Evolutionary conservation across 805 yeast genomes (phyloP).

Genomic region (Tetrapisispora phaffii): DNA sequence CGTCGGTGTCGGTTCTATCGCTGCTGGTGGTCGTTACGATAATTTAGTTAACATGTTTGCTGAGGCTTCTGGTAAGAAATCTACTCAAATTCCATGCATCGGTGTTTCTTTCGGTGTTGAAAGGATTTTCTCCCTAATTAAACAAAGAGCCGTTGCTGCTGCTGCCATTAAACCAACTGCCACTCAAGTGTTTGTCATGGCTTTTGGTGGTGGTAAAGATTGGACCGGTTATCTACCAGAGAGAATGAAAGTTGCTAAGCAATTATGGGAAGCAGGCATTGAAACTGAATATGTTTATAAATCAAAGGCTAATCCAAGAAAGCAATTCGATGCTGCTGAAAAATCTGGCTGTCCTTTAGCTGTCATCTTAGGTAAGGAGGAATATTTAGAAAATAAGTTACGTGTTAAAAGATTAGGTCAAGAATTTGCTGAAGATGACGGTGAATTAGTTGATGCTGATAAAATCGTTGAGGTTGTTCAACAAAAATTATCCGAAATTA

Average conservation of each 20-base stretch:
- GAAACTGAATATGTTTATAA: constrained; percentile 89
- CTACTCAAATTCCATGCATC: constrained; percentile 83
- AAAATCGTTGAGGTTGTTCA: constrained; percentile 48
- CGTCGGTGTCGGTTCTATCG: constrained; percentile 97
- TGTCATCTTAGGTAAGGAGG: constrained; percentile 93
- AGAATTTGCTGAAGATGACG: constrained; percentile 80
- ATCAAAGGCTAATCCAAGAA: constrained; percentile 86
- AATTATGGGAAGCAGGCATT: constrained; percentile 80
- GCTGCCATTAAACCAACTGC: constrained; percentile 67
- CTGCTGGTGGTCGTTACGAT: constrained; percentile 98
- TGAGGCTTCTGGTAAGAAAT: constrained; percentile 68
- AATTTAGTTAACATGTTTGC: constrained; percentile 94
- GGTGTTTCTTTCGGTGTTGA: constrained; percentile 97
- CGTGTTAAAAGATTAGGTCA: constrained; percentile 85
- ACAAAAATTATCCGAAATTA: constrained; percentile 42
- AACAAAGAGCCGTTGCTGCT: constrained; percentile 56
- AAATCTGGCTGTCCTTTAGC: constrained; percentile 84
- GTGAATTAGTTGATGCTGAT: constrained; percentile 59
- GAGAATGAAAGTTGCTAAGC: constrained; percentile 78
- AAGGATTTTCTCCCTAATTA: constrained; percentile 81
- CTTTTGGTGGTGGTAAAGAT: constrained; percentile 95
- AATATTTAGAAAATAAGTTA: constrained; percentile 62
- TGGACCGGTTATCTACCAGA: constrained; percentile 90
- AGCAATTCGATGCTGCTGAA: constrained; percentile 97
- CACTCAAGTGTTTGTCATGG: constrained; percentile 93